Conservation (phyloP, 495 filamentous ascomycete species). For the Aspergillus homomorphus region DNA sequence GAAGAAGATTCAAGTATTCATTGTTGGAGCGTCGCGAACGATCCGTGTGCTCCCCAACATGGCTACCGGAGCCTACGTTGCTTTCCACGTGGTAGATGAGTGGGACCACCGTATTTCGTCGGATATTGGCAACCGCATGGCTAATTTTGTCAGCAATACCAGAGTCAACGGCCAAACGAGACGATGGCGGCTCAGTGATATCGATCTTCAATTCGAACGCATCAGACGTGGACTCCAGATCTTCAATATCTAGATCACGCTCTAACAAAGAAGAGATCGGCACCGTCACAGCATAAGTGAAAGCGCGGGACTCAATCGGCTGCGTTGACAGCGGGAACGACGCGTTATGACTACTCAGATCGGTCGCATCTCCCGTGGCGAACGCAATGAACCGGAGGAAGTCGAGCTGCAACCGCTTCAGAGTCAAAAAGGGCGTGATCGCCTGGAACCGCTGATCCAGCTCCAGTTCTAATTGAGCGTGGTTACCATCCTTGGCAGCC, state of each 20-base stretch:
- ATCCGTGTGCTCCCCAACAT: slow-evolving; percentile 23
- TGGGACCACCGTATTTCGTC: slow-evolving; percentile 61
- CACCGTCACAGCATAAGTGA: slow-evolving; percentile 60
- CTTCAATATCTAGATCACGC: slow-evolving; percentile 55
- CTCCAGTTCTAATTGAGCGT: slow-evolving; percentile 27
- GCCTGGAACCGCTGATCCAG: slow-evolving; percentile 38
- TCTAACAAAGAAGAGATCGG: slow-evolving; percentile 60
- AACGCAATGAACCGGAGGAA: slow-evolving; percentile 68
- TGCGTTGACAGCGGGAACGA: slow-evolving; percentile 67
- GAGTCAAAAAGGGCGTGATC: slow-evolving; percentile 55
- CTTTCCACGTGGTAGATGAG: slow-evolving; percentile 47
- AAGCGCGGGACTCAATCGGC: slow-evolving; percentile 57
- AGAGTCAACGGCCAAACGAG: slow-evolving; percentile 34
- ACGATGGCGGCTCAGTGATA: slow-evolving; percentile 26
- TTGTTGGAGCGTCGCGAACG: slow-evolving; percentile 29
- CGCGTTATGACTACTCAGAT: slow-evolving; percentile 55
- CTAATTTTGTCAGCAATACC: slow-evolving; percentile 47
- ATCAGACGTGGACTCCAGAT: slow-evolving; percentile 62
- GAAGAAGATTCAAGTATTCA: slow-evolving; percentile 59
- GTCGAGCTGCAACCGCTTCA: slow-evolving; percentile 67
- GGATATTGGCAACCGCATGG: slow-evolving; percentile 54
- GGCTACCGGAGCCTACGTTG: slow-evolving; percentile 21
- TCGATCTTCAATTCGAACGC: slow-evolving; percentile 67
- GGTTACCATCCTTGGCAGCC: slow-evolving; percentile 25
- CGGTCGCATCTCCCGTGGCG: slow-evolving; percentile 52